Conservation (phyloP, 805 yeast genomes). For the Metschnikowia reukaufii region DNA sequence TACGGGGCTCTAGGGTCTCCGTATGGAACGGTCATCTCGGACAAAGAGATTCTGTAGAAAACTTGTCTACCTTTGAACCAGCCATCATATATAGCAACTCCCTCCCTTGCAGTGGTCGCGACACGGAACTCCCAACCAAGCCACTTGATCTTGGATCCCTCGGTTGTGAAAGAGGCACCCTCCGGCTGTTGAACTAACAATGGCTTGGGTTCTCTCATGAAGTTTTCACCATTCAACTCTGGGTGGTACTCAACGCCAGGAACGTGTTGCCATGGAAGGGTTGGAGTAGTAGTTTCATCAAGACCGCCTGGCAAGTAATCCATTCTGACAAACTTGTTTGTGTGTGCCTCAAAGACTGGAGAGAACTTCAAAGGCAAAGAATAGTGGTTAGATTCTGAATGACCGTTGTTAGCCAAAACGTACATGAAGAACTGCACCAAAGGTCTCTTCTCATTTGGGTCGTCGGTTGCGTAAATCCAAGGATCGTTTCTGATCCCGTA, state of each 20-base stretch:
- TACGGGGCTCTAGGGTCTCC: slow-evolving; percentile 83
- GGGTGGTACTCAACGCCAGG: slow-evolving; percentile 72
- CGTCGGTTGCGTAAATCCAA: slow-evolving; percentile 86
- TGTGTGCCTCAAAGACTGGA: slow-evolving; percentile 66
- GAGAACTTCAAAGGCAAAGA: slow-evolving; percentile 71
- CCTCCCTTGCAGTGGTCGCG: slow-evolving; percentile 72
- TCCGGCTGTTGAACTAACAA: slow-evolving; percentile 71
- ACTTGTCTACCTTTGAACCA: slow-evolving; percentile 74
- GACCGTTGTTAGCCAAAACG: slow-evolving; percentile 59
- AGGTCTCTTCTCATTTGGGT: slow-evolving; percentile 57
- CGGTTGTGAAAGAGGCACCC: slow-evolving; percentile 67
- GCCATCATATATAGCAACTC: slow-evolving; percentile 71
- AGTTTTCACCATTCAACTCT: slow-evolving; percentile 55
- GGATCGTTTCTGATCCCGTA: slow-evolving; percentile 65
- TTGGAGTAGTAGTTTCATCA: slow-evolving; percentile 59
- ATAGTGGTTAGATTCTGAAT: slow-evolving; percentile 73
- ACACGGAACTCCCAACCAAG: slow-evolving; percentile 83
- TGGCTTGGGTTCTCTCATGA: slow-evolving; percentile 63
- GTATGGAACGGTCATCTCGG: slow-evolving; percentile 88
- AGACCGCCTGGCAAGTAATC: slow-evolving; percentile 72
- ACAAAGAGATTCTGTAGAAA: slow-evolving; percentile 68
- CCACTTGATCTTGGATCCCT: slow-evolving; percentile 67
- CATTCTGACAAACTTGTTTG: slow-evolving; percentile 64
- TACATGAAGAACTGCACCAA: slow-evolving; percentile 75
- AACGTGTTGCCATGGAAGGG: slow-evolving; percentile 61